These are phyloP conservation scores for Petasospora fabianii DNA, from an alignment of 1,139 yeast species.

Conservation along the genomic window DNA sequence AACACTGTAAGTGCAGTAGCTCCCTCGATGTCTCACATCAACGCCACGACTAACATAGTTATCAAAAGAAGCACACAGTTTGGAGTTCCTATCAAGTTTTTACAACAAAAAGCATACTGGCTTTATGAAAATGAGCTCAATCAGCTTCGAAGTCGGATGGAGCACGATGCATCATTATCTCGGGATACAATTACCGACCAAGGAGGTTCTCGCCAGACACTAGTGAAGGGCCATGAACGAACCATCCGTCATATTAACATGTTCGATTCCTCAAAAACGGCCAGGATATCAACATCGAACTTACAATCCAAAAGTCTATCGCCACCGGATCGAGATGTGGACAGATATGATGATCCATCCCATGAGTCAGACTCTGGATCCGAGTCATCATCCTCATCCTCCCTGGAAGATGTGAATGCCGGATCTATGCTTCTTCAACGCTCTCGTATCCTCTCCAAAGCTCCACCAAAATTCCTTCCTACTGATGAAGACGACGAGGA, in stretches of 20 bases:
- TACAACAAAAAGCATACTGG: slow-evolving; percentile 46
- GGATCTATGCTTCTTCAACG: slow-evolving; percentile 24
- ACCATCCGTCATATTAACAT: not conserved
- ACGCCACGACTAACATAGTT: not conserved
- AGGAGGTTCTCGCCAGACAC: slow-evolving; percentile 4
- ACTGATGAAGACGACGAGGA: slow-evolving; percentile 23
- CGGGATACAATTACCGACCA: slow-evolving; percentile 16
- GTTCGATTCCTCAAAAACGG: slow-evolving; percentile 6
- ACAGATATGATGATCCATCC: not conserved
- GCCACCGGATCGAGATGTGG: not conserved
- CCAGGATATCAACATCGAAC: too few relatives aligned
- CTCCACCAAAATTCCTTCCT: slow-evolving; percentile 18
- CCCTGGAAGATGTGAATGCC: slow-evolving; percentile 1
- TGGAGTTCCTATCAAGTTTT: slow-evolving; percentile 37
- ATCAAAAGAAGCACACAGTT: slow-evolving; percentile 24
- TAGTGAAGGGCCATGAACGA: not conserved
- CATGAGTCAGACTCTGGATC: slow-evolving; percentile 5
- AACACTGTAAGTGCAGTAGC: slow-evolving; percentile 4
- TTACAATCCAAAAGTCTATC: too few relatives aligned
- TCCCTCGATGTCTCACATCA: too few relatives aligned
- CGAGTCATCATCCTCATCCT: slow-evolving; percentile 11
- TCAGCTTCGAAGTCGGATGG: slow-evolving; percentile 36
- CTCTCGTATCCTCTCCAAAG: slow-evolving; percentile 23
- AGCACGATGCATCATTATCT: slow-evolving; percentile 19
- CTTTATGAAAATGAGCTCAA: slow-evolving; percentile 42